Evolutionary conservation across 208 protist species (phyloP).

Genomic region (Trypanosoma lewisi): DNA sequence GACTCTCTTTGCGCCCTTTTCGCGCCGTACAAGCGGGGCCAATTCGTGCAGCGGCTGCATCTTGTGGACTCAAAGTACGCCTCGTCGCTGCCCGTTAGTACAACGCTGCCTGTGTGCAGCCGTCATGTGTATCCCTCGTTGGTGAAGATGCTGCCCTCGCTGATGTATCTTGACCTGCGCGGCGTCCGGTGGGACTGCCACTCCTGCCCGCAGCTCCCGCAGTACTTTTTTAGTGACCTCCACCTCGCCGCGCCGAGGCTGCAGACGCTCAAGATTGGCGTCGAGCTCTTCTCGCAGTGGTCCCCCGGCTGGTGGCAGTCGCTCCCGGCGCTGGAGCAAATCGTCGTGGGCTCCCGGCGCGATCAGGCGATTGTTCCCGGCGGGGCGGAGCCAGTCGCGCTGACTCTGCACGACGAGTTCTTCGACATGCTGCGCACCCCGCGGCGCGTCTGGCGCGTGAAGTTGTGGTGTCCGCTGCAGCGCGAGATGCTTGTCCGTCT

Average conservation of each 20-base stretch:
- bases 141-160: constrained; percentile 35
- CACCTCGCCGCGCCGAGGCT: constrained; percentile 55
- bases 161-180: constrained; percentile 66
- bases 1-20: constrained; percentile 37
- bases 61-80: constrained; percentile 34
- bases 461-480: constrained; percentile 71
- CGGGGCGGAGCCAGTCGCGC: not conserved
- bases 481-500: constrained; percentile 32
- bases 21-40: constrained; percentile 34
- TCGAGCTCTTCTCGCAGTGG: constrained; percentile 56
- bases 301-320: constrained; percentile 73
- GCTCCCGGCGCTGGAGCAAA: constrained; percentile 35
- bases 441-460: constrained; percentile 46
- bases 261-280: constrained; percentile 60
- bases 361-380: constrained; percentile 22
- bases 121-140: constrained; percentile 39
- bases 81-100: constrained; percentile 21
- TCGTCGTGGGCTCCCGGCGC: constrained; percentile 57
- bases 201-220: constrained; percentile 12
- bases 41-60: constrained; percentile 34
- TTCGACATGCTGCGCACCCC: constrained; percentile 43
- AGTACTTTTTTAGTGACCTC: constrained; percentile 70
- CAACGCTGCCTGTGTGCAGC: constrained; percentile 20
- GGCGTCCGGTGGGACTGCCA: constrained; percentile 52
- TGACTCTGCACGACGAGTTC: constrained; percentile 52